Conservation (phyloP, 805 yeast genomes). For the Clavispora phyllophila region DNA sequence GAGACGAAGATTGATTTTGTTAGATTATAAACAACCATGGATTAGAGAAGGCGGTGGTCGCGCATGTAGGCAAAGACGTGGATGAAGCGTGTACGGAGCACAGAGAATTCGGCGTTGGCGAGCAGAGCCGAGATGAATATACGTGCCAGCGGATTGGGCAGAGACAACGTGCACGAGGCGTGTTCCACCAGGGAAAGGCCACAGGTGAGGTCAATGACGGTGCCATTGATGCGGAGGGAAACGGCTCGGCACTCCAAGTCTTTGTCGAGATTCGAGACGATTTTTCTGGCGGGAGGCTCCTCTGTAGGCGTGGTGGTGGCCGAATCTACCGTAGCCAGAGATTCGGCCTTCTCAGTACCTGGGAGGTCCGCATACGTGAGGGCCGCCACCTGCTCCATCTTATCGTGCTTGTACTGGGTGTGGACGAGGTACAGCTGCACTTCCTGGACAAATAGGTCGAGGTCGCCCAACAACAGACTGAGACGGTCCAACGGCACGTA, state of each 20-base stretch:
- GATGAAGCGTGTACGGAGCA: conserved; percentile 1
- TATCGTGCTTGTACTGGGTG: conserved; percentile 31
- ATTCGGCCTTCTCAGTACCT: no score
- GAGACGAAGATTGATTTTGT: neutral
- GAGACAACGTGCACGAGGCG: conserved; percentile 2
- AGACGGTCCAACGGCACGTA: conserved; percentile 23
- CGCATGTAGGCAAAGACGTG: conserved; percentile 5
- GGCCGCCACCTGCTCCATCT: conserved; percentile 15
- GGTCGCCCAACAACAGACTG: conserved; percentile 10
- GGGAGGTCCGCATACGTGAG: conserved; percentile 5
- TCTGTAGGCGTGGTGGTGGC: no score
- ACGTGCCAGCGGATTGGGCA: neutral
- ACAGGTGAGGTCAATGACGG: conserved; percentile 20
- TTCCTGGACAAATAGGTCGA: conserved; percentile 20
- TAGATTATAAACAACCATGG: neutral
- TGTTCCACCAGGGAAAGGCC: conserved; percentile 12
- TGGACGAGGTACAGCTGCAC: conserved; percentile 20
- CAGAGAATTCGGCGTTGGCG: conserved; percentile 4
- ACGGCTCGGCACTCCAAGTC: conserved; percentile 26
- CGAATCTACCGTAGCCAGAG: no score
- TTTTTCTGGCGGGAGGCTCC: no score
- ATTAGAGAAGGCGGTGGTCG: conserved; percentile 1
- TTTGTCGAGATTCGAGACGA: conserved; percentile 15
- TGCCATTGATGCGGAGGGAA: conserved; percentile 4
- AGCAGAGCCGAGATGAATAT: conserved; percentile 7